Evolutionary conservation across 768 basidiomycete genomes (phyloP).

Genomic region (Hericium erinaceus): DNA sequence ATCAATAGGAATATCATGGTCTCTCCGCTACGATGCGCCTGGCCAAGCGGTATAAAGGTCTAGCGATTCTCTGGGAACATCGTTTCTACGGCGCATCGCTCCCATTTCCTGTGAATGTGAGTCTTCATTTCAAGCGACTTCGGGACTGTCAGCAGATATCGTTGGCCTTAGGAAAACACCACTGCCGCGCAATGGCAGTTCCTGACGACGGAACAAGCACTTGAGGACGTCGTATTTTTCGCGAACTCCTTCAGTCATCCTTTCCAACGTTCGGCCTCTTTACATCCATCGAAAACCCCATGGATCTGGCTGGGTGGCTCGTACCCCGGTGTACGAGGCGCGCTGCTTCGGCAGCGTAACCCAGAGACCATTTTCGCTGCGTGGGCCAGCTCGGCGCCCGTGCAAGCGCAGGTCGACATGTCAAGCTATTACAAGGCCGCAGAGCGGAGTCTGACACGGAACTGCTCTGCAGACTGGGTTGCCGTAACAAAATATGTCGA

Average conservation of each 20-base stretch:
- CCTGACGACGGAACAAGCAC: neutral
- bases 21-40: constrained; percentile 38
- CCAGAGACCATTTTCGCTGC: constrained; percentile 36
- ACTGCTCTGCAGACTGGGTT: constrained; percentile 45
- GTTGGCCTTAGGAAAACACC: neutral
- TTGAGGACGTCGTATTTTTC: neutral
- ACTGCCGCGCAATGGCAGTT: neutral
- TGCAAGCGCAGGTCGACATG: constrained; percentile 43
- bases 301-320: constrained; percentile 44
- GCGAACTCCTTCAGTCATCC: neutral
- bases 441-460: constrained; percentile 38
- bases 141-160: neutral
- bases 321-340: constrained; percentile 38
- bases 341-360: constrained; percentile 36
- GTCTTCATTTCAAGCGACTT: neutral
- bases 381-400: constrained; percentile 43
- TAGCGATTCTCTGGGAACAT: constrained; percentile 44
- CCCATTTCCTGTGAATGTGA: neutral
- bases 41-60: constrained; percentile 35
- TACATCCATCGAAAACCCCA: constrained; percentile 35
- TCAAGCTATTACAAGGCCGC: constrained; percentile 40
- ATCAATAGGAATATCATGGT: constrained; percentile 35
- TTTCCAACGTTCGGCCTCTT: constrained; percentile 17
- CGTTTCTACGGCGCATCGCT: constrained; percentile 39
- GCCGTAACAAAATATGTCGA: constrained; percentile 36